Evolutionary conservation across 768 basidiomycete genomes (phyloP).

Genomic region (Lentinula lateritia): DNA sequence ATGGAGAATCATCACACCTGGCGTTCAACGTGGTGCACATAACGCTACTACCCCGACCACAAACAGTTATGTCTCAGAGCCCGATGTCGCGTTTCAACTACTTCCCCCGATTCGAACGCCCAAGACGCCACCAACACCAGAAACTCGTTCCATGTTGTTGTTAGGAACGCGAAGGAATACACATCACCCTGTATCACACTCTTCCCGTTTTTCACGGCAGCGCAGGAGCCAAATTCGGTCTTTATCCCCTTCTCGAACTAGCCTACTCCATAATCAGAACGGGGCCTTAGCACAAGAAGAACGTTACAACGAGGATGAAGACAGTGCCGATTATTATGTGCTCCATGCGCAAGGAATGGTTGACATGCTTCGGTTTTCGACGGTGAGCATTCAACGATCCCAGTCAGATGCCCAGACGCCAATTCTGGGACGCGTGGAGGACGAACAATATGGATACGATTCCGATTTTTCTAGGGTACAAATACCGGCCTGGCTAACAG

Average conservation of each 20-base stretch:
- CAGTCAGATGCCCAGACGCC: constrained; percentile 3
- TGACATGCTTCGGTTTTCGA: neutral
- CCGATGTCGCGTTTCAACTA: neutral
- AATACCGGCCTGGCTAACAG: neutral
- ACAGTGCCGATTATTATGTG: constrained; percentile 2
- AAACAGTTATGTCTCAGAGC: neutral
- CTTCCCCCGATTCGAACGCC: neutral
- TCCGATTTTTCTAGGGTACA: neutral
- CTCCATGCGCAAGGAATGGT: neutral
- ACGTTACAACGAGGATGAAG: neutral
- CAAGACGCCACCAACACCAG: neutral
- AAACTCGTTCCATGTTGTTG: neutral
- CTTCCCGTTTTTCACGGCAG: neutral
- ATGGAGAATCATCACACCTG: neutral
- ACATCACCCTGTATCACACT: neutral
- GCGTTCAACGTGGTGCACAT: neutral
- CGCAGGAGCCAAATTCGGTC: neutral
- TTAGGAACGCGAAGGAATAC: neutral
- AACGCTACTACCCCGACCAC: neutral
- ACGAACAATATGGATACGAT: neutral
- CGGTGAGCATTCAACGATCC: neutral
- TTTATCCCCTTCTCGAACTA: neutral
- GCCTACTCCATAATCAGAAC: neutral
- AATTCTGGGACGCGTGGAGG: neutral
- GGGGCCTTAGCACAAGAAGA: neutral